Evolutionary conservation across 1,284 basidiomycete species (phyloP), one percentile per base, ranked within the genome.

Genomic region (Microbotryum lychnidis-dioicae): DNA sequence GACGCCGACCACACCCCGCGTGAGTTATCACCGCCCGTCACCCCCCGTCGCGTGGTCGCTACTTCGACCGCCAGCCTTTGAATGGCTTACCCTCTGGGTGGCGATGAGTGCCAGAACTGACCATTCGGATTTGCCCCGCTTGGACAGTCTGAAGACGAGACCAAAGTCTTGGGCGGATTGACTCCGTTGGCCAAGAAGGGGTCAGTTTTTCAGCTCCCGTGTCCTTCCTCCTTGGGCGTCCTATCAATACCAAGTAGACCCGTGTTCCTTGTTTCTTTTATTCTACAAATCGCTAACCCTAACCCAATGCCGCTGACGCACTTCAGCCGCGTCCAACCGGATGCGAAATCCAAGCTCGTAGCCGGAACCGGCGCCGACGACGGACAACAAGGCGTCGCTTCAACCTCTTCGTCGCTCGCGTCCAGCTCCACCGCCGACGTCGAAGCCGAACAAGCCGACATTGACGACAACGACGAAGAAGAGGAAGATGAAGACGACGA

Each of bases 131-230:
- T 49, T 18, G 48, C n/a, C 12, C 7, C 31, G 31, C 48, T 3
- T 21, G n/a, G 23, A 21, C 51, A 68, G 67, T 60, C 64, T 9
- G 67, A 68, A 10, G 62, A 59, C n/a, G 63, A 64, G 31, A 6
- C 49, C 21, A 61, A 57, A 21, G 54, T 50, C 1, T 23, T 58
- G 16, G 50, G 55, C 4, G 51, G 62, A 14, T 20, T 56, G 31
- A 68, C 67, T 1, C 67, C 67, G 6, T 45, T 62, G n/a, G 67
- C 67, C 16, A 68, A 68, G 62, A 64, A 68, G 51, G 60, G 64
- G 67, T 68, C 4, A 53, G 51, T 33, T 5, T 5, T 46, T 20
- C 27, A 2, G n/a, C 53, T 58, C 25, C 31, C 9, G 9, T 18
- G 33, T 45, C 57, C 1, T 16, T 45, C 57, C 1, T 16, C 14